Percentiles rank a stretch among this genome's conserved stretches.
Evolutionary conservation across 1,139 yeast genomes (phyloP).

Genomic region (Eremothecium coryli): DNA sequence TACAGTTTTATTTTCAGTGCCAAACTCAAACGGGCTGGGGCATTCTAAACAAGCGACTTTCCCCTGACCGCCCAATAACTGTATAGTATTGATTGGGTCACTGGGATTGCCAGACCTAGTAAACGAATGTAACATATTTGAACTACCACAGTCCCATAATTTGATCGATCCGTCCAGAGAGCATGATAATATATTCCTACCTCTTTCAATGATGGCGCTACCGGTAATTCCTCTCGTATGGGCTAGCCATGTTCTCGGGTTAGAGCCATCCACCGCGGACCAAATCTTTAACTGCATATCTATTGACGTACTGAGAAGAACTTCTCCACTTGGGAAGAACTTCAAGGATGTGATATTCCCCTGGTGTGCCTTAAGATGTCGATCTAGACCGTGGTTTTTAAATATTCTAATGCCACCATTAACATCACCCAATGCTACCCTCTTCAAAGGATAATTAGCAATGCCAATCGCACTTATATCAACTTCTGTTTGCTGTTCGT

Average conservation of each 20-base stretch:
- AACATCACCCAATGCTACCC: conserved; percentile 36
- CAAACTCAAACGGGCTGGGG: conserved; percentile 33
- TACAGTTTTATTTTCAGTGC: conserved; percentile 34
- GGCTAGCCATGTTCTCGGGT: conserved; percentile 41
- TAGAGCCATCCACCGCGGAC: conserved; percentile 40
- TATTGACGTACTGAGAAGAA: conserved; percentile 43
- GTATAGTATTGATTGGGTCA: conserved; percentile 31
- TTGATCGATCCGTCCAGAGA: conserved; percentile 45
- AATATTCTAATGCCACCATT: conserved; percentile 35
- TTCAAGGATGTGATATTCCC: conserved; percentile 35
- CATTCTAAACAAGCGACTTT: background rate
- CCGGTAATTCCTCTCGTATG: conserved; percentile 42
- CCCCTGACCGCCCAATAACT: conserved; percentile 3
- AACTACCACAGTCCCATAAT: conserved; percentile 64
- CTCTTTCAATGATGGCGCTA: conserved; percentile 45
- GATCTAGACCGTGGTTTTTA: conserved; percentile 13
- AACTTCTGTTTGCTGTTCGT: background rate
- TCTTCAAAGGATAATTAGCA: background rate
- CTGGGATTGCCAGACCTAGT: conserved; percentile 30
- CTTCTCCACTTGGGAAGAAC: conserved; percentile 56
- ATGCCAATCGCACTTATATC: background rate
- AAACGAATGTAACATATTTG: conserved; percentile 36
- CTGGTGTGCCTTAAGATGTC: conserved; percentile 39
- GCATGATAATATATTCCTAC: conserved; percentile 52
- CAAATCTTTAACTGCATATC: conserved; percentile 53